Evolutionary conservation across 1,284 basidiomycete genomes (phyloP).

Genomic region (Peniophora sp.): DNA sequence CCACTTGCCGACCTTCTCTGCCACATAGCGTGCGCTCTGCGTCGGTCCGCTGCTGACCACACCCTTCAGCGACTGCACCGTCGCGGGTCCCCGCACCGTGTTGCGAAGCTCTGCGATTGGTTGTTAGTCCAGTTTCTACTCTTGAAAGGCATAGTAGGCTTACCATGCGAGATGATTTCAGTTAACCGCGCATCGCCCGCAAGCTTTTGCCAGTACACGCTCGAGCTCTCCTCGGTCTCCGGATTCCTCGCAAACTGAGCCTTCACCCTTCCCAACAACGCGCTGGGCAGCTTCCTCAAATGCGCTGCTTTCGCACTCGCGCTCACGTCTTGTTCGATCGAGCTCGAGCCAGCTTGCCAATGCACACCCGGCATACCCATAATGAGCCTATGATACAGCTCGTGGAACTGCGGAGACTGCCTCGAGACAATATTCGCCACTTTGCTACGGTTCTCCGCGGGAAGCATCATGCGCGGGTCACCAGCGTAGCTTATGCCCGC

Average conservation of each 20-base stretch:
- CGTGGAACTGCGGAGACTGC: slow-evolving; percentile 79
- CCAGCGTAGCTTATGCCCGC: slow-evolving; percentile 84
- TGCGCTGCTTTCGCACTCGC: slow-evolving; percentile 64
- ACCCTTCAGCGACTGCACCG: slow-evolving; percentile 82
- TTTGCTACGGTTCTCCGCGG: slow-evolving; percentile 92
- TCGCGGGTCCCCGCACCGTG: slow-evolving; percentile 80
- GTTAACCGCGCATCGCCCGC: slow-evolving; percentile 58
- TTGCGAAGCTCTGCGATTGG: slow-evolving; percentile 51
- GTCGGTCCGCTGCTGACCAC: slow-evolving; percentile 74
- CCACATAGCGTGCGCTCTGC: slow-evolving; percentile 73
- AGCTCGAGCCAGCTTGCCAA: slow-evolving; percentile 44
- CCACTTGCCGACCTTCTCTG: slow-evolving; percentile 81
- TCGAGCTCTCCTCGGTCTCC: slow-evolving; percentile 48
- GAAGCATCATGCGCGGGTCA: slow-evolving; percentile 91
- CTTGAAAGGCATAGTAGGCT: slow-evolving; percentile 17
- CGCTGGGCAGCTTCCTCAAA: slow-evolving; percentile 68
- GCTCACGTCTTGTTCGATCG: slow-evolving; percentile 65
- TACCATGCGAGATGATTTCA: slow-evolving; percentile 52
- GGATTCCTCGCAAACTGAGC: slow-evolving; percentile 35
- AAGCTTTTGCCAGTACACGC: slow-evolving; percentile 67
- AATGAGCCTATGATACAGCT: slow-evolving; percentile 78
- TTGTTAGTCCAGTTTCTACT: background rate
- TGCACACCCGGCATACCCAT: slow-evolving; percentile 71
- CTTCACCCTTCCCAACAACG: slow-evolving; percentile 52
- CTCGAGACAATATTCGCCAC: slow-evolving; percentile 88